These are phyloP conservation scores for Neurospora tetrasperma DNA, from an alignment of 495 filamentous ascomycete species.

Conservation along the genomic window DNA sequence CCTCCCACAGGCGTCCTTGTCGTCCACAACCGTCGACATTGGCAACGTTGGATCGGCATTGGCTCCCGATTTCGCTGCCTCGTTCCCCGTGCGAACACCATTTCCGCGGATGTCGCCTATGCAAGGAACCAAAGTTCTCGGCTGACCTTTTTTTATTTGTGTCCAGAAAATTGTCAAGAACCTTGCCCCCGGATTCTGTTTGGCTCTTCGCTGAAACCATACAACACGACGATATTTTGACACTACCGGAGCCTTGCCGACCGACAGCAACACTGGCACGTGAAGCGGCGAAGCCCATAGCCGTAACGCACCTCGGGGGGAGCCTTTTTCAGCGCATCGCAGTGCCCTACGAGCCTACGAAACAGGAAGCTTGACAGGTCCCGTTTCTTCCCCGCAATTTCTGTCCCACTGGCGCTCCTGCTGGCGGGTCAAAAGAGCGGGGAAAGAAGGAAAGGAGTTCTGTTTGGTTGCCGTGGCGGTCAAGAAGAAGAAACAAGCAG, in stretches of 20 bases:
- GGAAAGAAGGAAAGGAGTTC: background rate
- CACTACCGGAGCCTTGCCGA: background rate
- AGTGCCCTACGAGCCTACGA: background rate
- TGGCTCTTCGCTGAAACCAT: background rate
- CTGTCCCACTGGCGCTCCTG: background rate
- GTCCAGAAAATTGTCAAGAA: background rate
- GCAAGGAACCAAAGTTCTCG: background rate
- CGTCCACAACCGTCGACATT: background rate
- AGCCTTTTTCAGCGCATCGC: background rate
- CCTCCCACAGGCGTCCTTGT: background rate
- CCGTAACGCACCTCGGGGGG: background rate
- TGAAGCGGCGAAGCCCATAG: background rate
- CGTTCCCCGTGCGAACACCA: slow-evolving; percentile 5
- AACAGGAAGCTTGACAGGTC: background rate
- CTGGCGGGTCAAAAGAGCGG: background rate
- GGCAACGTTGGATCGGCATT: slow-evolving; percentile 11
- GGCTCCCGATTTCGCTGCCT: slow-evolving; percentile 4
- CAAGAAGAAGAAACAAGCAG: background rate
- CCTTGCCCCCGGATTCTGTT: background rate
- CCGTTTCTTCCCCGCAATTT: background rate
- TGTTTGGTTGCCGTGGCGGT: background rate
- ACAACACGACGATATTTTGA: background rate
- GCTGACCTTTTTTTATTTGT: background rate
- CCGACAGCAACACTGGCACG: background rate
- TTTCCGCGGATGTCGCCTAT: slow-evolving; percentile 19